Evolutionary conservation across 192 early-diverging fungal species (phyloP), one percentile per base, ranked within the genome.

Genomic region (Rhizophagus clarus): DNA sequence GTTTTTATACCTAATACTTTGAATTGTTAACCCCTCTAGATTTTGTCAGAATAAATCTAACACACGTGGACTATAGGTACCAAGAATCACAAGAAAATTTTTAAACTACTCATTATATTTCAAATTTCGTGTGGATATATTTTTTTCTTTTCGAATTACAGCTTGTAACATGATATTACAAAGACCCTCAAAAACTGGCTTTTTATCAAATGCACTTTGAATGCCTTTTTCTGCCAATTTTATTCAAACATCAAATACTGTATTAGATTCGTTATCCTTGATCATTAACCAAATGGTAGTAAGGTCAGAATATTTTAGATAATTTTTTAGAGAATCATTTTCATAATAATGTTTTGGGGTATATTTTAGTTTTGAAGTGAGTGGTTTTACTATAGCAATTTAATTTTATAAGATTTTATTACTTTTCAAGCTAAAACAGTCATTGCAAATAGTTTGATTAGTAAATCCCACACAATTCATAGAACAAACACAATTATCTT

Each of bases 361-460:
- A 37, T 31, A 1, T 32, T 67, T 67, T 5, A 67, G 15, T 3
- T 67, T 67, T 67, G 11, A 12, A 86, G 24, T 79, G 67, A 8
- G 61, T 45, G 72, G 68, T 84, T 3, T 84, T 45, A 49, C 47
- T 49, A 49, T 49, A 49, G 47, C 47, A 49, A 49, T 49, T 49
- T 14, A 4, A 49, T 49, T 49, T 49, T 49, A 15, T 49, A 49
- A 49, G 15, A 49, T 49, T 49, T 49, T 49, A 49, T 49, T 49
- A 1, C 6, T 15, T 49, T 49, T 49, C 15, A 49, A 49, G 15
- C 47, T 49, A 49, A 49, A 1, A 1, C 47, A 49, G 0, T 49
- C 0, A 1, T 49, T 49, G 15, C 14, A 49, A 17, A 49, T 49
- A 0, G 0, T 49, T 49, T 17, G 47, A 49, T 15, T 49, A 15